Conservation (phyloP, 1,139 yeast species). For the Pneumocystis sp. region DNA sequence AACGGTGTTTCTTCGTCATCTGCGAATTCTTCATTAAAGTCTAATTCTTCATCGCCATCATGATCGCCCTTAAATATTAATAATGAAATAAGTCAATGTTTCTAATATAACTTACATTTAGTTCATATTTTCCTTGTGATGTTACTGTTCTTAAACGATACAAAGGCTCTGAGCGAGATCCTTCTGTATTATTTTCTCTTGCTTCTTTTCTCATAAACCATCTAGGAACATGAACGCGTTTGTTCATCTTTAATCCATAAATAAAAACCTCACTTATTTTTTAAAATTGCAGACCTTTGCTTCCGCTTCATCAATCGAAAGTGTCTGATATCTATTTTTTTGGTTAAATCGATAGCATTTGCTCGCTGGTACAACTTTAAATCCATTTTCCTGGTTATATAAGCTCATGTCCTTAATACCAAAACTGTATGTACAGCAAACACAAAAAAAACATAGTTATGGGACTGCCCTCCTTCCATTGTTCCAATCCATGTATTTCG, state of each 20-base stretch:
- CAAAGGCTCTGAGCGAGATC: slow-evolving; percentile 9
- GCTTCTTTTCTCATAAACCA: slow-evolving; percentile 79
- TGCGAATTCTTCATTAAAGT: slow-evolving; percentile 91
- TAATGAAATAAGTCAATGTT: neutral
- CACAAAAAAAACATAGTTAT: slow-evolving; percentile 58
- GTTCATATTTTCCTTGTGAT: slow-evolving; percentile 22
- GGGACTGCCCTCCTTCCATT: slow-evolving; percentile 87
- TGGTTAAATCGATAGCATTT: slow-evolving; percentile 89
- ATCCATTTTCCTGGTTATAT: slow-evolving; percentile 3
- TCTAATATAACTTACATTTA: slow-evolving; percentile 11
- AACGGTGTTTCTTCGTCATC: slow-evolving; percentile 98
- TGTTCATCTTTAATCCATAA: slow-evolving; percentile 29
- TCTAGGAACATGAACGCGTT: slow-evolving; percentile 46
- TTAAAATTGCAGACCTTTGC: slow-evolving; percentile 19
- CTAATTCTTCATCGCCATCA: slow-evolving; percentile 82
- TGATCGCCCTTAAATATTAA: slow-evolving; percentile 27
- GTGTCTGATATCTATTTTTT: slow-evolving; percentile 80
- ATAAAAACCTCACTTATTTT: neutral
- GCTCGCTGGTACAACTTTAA: slow-evolving; percentile 29
- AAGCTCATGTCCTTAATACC: neutral
- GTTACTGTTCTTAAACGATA: slow-evolving; percentile 14
- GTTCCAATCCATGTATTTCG: slow-evolving; percentile 89
- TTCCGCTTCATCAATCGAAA: slow-evolving; percentile 92
- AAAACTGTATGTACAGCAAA: slow-evolving; percentile 1
- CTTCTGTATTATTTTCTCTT: slow-evolving; percentile 24